phyloP scores from a whole-genome alignment of 2,329 filamentous ascomycete genomes.

The Pezicula rhizophila region DNA sequence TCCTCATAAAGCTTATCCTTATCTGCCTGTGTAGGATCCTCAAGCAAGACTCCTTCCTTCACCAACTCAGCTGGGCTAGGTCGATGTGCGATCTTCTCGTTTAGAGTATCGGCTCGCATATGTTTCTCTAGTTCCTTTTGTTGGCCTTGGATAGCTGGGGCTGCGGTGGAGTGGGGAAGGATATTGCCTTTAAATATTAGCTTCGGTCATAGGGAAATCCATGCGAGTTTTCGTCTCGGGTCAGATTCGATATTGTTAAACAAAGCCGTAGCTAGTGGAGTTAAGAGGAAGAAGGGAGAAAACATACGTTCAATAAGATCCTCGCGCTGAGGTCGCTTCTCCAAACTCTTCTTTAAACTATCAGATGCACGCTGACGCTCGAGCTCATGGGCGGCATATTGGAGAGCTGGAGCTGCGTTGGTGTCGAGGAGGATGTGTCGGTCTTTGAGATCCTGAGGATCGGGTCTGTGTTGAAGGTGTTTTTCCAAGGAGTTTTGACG shows the following conservation, averaged over 20 bases:
- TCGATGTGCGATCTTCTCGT: constrained; percentile 76
- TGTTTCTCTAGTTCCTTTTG: constrained; percentile 81
- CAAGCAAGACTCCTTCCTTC: constrained; percentile 71
- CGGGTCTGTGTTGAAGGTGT: constrained; percentile 65
- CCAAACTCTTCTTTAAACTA: constrained; percentile 57
- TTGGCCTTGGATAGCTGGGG: constrained; percentile 71
- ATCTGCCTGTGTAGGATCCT: constrained; percentile 46
- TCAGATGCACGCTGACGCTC: constrained; percentile 59
- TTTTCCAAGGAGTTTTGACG: constrained; percentile 68
- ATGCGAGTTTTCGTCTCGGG: too few relatives aligned
- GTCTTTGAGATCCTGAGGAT: constrained; percentile 58
- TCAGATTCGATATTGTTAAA: too few relatives aligned
- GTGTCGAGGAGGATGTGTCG: constrained; percentile 63
- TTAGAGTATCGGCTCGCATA: constrained; percentile 81
- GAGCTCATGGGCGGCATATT: constrained; percentile 55
- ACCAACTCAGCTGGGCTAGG: constrained; percentile 72
- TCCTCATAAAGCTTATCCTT: constrained; percentile 43
- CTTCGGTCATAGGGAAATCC: too few relatives aligned
- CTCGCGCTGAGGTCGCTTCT: constrained; percentile 60
- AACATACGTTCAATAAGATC: constrained; percentile 72
- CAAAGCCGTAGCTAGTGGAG: background rate
- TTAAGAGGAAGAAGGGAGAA: constrained; percentile 1
- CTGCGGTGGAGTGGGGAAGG: constrained; percentile 70
- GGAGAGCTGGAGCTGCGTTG: constrained; percentile 60
- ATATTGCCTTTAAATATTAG: constrained; percentile 64